These are phyloP conservation scores for Pseudotsuga menziesii DNA, from an alignment of 75 land plant species.

Conservation along the genomic window DNA sequence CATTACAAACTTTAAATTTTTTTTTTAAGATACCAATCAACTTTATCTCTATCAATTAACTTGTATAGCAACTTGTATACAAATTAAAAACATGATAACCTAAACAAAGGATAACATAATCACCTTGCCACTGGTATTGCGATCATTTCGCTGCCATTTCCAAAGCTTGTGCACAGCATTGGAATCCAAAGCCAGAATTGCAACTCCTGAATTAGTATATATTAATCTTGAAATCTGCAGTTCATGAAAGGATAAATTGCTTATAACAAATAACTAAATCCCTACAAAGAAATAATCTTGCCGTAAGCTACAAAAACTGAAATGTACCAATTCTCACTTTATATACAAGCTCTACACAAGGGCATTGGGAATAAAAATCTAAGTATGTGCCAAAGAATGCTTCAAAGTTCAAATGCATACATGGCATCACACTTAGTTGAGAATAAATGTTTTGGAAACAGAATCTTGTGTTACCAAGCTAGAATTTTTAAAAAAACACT, in stretches of 20 bases:
- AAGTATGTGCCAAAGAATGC: background rate
- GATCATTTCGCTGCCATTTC: conserved; percentile 66
- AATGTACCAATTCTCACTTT: too few relatives aligned
- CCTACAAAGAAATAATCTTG: too few relatives aligned
- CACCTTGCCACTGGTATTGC: conserved; percentile 63
- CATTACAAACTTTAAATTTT: background rate
- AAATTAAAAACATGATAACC: background rate
- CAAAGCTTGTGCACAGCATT: conserved; percentile 69
- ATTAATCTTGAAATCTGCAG: conserved; percentile 65
- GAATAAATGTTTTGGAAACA: too few relatives aligned
- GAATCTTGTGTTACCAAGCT: too few relatives aligned
- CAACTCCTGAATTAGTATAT: conserved; percentile 62
- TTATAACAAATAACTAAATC: background rate
- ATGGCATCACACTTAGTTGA: background rate
- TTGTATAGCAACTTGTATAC: background rate
- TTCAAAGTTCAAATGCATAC: background rate
- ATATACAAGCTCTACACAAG: too few relatives aligned
- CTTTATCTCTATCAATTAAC: background rate
- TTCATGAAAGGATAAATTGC: background rate
- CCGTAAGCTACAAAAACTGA: too few relatives aligned
- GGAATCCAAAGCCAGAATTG: conserved; percentile 63
- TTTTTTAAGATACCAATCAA: background rate
- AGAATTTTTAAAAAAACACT: too few relatives aligned
- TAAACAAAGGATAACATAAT: background rate
- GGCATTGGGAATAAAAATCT: too few relatives aligned